A percentile compares a stretch with the other conserved stretches of the same genome.
Evolutionary conservation across 2,329 filamentous ascomycete genomes (phyloP).

Genomic region (Xylariaceae sp.): DNA sequence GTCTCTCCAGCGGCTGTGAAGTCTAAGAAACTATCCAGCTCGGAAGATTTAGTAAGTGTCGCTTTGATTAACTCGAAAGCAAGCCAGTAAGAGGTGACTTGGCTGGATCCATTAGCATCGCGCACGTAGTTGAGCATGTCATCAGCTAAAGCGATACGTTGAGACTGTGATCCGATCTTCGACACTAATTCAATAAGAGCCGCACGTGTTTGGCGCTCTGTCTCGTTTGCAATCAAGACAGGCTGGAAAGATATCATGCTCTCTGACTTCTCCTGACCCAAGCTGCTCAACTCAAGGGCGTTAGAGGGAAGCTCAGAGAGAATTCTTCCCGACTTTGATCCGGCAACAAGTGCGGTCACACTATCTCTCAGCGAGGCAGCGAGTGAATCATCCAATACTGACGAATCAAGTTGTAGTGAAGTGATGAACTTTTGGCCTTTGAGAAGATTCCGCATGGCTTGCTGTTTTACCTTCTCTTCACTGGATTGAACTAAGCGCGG

Average conservation of each 20-base stretch:
- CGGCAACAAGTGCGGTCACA: constrained; percentile 45
- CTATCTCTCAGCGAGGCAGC: constrained; percentile 69
- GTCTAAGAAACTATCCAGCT: constrained; percentile 63
- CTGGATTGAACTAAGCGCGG: constrained; percentile 77
- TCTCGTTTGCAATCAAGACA: constrained; percentile 58
- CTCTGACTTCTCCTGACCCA: constrained; percentile 25
- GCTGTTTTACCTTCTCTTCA: constrained; percentile 72
- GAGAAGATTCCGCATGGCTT: constrained; percentile 69
- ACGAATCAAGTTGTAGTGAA: constrained; percentile 57
- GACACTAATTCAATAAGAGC: constrained; percentile 55
- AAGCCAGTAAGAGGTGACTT: constrained; percentile 74
- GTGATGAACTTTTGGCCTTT: constrained; percentile 64
- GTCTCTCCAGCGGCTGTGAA: constrained; percentile 38
- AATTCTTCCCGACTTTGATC: constrained; percentile 31
- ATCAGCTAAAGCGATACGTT: constrained; percentile 55
- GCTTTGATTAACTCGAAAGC: constrained; percentile 65
- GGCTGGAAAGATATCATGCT: constrained; percentile 47
- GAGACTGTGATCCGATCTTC: constrained; percentile 51
- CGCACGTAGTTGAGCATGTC: constrained; percentile 61
- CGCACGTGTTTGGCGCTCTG: constrained; percentile 56
- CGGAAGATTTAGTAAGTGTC: constrained; percentile 44
- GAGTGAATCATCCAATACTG: constrained; percentile 62
- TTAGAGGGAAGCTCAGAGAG: constrained; percentile 33
- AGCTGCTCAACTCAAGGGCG: constrained; percentile 28
- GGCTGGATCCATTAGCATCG: constrained; percentile 51